phyloP scores from a whole-genome alignment of 2,329 filamentous ascomycete genomes.

The Macrophomina tecta region DNA sequence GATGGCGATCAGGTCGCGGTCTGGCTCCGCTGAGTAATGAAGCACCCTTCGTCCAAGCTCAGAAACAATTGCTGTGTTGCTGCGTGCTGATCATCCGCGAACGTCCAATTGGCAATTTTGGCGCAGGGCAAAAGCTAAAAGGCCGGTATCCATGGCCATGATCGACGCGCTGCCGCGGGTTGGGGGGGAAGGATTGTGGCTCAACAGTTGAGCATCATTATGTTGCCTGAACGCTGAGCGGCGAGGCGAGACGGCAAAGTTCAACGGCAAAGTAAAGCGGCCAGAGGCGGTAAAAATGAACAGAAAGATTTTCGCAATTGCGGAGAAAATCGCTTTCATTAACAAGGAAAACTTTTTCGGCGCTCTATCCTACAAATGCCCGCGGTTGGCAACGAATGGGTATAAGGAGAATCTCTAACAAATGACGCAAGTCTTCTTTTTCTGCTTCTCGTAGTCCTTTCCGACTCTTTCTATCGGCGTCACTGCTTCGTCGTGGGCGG shows the following conservation, averaged over 20 bases:
- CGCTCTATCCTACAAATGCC: not conserved
- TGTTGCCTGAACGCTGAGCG: too few relatives aligned
- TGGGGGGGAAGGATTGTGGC: not conserved
- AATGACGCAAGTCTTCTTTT: not conserved
- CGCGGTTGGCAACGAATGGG: not conserved
- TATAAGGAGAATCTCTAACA: not conserved
- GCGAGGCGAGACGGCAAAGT: too few relatives aligned
- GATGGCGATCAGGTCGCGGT: not conserved
- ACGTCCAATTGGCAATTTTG: not conserved
- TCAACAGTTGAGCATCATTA: not conserved
- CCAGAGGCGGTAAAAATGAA: too few relatives aligned
- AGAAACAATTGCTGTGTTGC: not conserved
- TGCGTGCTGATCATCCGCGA: not conserved
- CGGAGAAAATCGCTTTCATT: not conserved
- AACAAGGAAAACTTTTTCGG: not conserved
- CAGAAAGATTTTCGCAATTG: not conserved
- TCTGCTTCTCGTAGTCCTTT: not conserved
- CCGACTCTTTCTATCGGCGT: not conserved
- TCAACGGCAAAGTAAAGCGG: too few relatives aligned
- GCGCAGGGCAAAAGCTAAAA: not conserved
- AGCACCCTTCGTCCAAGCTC: not conserved
- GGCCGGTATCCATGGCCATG: not conserved
- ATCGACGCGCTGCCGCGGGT: not conserved
- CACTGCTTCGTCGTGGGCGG: not conserved
- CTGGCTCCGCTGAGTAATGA: not conserved